These are phyloP conservation scores for Dentipellis sp. DNA, from an alignment of 768 basidiomycete genomes.

Conservation along the genomic window DNA sequence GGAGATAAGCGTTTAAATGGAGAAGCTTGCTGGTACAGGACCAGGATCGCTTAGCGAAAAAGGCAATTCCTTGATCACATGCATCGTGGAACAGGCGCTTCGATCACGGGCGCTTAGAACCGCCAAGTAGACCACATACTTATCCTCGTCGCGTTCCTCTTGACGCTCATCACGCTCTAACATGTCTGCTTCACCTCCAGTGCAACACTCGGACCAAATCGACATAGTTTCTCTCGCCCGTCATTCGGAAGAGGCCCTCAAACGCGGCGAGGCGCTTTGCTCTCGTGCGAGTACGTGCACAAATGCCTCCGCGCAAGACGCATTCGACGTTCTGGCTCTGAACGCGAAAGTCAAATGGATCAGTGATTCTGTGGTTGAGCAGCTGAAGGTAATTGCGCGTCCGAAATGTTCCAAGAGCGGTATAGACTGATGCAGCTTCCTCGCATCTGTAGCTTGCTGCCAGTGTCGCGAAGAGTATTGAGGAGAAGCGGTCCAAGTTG, in stretches of 20 bases:
- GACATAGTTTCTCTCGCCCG: conserved; percentile 69
- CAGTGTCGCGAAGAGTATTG: conserved; percentile 63
- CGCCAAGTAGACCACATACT: too few relatives aligned
- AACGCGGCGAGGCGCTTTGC: conserved; percentile 71
- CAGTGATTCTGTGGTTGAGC: conserved; percentile 62
- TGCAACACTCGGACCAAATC: conserved; percentile 32
- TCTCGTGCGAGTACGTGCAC: conserved; percentile 53
- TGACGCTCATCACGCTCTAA: not conserved
- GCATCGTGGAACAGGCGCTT: too few relatives aligned
- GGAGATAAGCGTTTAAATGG: too few relatives aligned
- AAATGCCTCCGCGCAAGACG: conserved; percentile 55
- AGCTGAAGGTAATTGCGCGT: conserved; percentile 53
- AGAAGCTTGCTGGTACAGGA: too few relatives aligned
- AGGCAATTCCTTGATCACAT: too few relatives aligned
- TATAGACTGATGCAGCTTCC: not conserved
- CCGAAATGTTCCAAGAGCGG: not conserved
- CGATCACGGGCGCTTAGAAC: too few relatives aligned
- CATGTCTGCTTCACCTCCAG: not conserved
- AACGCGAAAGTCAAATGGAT: conserved; percentile 80
- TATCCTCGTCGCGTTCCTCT: too few relatives aligned
- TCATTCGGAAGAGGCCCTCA: conserved; percentile 76
- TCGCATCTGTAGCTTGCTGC: conserved; percentile 47
- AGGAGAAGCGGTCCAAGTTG: conserved; percentile 56
- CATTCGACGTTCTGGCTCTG: conserved; percentile 64
- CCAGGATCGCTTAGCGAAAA: too few relatives aligned